Evolutionary conservation across 495 filamentous ascomycete species (phyloP).

Genomic region (Amorphotheca resinae): DNA sequence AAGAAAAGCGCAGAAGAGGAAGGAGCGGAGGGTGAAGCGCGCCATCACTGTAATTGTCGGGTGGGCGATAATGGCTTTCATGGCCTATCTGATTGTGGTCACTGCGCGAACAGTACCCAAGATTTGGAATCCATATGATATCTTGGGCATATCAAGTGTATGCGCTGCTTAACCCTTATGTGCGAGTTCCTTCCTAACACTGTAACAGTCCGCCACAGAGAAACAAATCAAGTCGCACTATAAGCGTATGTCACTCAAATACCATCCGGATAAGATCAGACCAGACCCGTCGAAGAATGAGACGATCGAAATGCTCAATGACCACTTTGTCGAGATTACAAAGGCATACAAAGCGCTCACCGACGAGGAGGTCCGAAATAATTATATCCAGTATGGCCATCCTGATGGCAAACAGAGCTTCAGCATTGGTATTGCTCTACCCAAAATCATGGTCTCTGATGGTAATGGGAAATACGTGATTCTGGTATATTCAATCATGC

Average conservation of each 20-base stretch:
- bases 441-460: slow-evolving; percentile 82
- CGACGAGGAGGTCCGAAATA: slow-evolving; percentile 92
- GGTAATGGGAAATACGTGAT: slow-evolving; percentile 94
- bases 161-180: slow-evolving; percentile 16
- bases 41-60: slow-evolving; percentile 61
- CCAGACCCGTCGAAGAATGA: slow-evolving; percentile 77
- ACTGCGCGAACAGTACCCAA: slow-evolving; percentile 61
- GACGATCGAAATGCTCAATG: slow-evolving; percentile 73
- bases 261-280: slow-evolving; percentile 84
- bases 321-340: slow-evolving; percentile 81
- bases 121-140: slow-evolving; percentile 93
- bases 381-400: slow-evolving; percentile 89
- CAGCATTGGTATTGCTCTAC: slow-evolving; percentile 94
- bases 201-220: slow-evolving; percentile 58
- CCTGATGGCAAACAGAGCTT: slow-evolving; percentile 96
- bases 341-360: slow-evolving; percentile 97
- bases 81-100: slow-evolving; percentile 80
- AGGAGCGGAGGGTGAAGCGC: slow-evolving; percentile 82
- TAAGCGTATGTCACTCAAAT: slow-evolving; percentile 70
- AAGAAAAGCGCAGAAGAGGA: slow-evolving; percentile 78
- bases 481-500: slow-evolving; percentile 69
- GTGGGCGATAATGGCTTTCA: slow-evolving; percentile 77
- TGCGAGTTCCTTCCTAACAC: slow-evolving; percentile 16
- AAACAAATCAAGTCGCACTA: slow-evolving; percentile 84
- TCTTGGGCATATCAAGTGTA: slow-evolving; percentile 74